These are phyloP conservation scores for Tricholoma hemisulphureum DNA, from an alignment of 768 basidiomycete species.

Conservation along the genomic window DNA sequence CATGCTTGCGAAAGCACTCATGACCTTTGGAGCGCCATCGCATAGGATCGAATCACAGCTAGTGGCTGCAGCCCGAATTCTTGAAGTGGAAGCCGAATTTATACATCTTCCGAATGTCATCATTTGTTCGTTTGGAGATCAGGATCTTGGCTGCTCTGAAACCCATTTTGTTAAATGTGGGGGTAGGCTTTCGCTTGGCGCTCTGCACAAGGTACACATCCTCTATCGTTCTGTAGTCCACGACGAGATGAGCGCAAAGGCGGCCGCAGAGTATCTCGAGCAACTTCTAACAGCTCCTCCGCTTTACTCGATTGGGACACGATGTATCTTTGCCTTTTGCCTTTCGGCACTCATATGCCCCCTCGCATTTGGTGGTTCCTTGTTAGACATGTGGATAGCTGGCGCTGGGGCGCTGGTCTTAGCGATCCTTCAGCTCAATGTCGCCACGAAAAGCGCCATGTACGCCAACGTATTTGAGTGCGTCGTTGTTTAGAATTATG, in stretches of 20 bases:
- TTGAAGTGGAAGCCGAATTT: constrained; percentile 90
- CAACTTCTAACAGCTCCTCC: constrained; percentile 62
- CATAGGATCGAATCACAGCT: constrained; percentile 94
- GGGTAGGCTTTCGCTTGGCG: constrained; percentile 78
- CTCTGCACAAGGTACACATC: constrained; percentile 78
- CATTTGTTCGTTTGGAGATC: constrained; percentile 87
- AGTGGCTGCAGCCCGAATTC: constrained; percentile 80
- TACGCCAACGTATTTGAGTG: constrained; percentile 94
- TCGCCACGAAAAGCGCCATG: constrained; percentile 73
- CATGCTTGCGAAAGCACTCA: constrained; percentile 80
- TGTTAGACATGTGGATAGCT: constrained; percentile 83
- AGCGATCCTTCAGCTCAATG: constrained; percentile 66
- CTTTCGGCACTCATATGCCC: constrained; percentile 80
- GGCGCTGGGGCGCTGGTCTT: constrained; percentile 68
- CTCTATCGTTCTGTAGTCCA: constrained; percentile 88
- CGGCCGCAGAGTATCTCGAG: constrained; percentile 64
- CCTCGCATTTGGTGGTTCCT: constrained; percentile 80
- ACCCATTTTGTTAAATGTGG: constrained; percentile 84
- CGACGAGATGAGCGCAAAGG: constrained; percentile 84
- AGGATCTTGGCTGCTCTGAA: constrained; percentile 84
- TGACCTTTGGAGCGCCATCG: constrained; percentile 91
- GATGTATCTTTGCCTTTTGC: constrained; percentile 67
- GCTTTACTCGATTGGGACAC: constrained; percentile 58
- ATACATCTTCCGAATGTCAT: constrained; percentile 81
- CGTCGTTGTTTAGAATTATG: constrained; percentile 27